phyloP scores from a whole-genome alignment of 805 yeast species.

The Priceomyces medius region DNA sequence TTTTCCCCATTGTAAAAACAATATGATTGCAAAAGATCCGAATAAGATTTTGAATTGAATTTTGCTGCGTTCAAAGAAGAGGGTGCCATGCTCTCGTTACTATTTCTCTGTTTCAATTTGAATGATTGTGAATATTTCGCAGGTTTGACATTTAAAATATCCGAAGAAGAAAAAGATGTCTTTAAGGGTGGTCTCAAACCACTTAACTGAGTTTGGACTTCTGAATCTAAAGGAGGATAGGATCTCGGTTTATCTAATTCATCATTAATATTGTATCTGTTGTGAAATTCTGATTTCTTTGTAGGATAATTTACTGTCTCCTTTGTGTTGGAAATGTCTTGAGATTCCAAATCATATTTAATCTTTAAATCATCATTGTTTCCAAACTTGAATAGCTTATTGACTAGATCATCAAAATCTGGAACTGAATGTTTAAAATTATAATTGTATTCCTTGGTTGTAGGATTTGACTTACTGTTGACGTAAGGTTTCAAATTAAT shows the following conservation, averaged over 20 bases:
- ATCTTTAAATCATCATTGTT: slow-evolving; percentile 11
- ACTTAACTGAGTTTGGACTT: neutral
- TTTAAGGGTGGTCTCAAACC: slow-evolving; percentile 17
- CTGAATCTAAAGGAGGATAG: neutral
- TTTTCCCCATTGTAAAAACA: slow-evolving; percentile 33
- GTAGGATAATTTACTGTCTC: slow-evolving; percentile 5
- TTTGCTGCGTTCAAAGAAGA: slow-evolving; percentile 10
- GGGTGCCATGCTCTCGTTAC: slow-evolving; percentile 4
- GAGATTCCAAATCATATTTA: slow-evolving; percentile 7
- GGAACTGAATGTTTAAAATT: slow-evolving; percentile 10
- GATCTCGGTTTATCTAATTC: slow-evolving; percentile 12
- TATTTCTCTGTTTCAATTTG: slow-evolving; percentile 15
- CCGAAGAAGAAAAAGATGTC: slow-evolving; percentile 18
- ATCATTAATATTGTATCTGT: slow-evolving; percentile 18
- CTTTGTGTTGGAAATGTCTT: slow-evolving; percentile 6
- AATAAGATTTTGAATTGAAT: slow-evolving; percentile 26
- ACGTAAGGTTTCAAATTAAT: slow-evolving; percentile 29
- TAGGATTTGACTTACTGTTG: slow-evolving; percentile 1
- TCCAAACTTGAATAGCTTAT: slow-evolving; percentile 18
- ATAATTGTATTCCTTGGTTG: slow-evolving; percentile 7
- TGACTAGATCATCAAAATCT: slow-evolving; percentile 23
- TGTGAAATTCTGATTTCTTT: slow-evolving; percentile 14
- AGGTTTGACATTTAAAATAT: slow-evolving; percentile 13
- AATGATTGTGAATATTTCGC: slow-evolving; percentile 30
- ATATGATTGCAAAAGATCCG: slow-evolving; percentile 34